Evolutionary conservation across 495 filamentous ascomycete species (phyloP).

Genomic region (Penicillium coprophilum): DNA sequence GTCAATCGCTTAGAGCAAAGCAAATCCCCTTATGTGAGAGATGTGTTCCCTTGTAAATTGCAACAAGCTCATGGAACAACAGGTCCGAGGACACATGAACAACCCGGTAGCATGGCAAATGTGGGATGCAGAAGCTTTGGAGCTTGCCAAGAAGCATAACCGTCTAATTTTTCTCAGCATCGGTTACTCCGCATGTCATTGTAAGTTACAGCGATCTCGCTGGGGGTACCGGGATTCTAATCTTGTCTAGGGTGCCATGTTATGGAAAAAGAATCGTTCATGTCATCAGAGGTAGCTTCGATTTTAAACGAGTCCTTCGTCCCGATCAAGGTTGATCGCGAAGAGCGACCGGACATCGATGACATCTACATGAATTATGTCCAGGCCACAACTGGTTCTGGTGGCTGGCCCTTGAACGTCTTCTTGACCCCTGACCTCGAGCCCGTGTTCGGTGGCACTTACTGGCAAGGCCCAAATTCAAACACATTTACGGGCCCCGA

Average conservation of each 20-base stretch:
- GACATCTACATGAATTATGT: conserved; percentile 99
- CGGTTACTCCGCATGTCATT: conserved; percentile 94
- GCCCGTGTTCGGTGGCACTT: conserved; percentile 94
- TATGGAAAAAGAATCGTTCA: conserved; percentile 93
- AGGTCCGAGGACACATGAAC: conserved; percentile 76
- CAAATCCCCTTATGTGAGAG: conserved; percentile 71
- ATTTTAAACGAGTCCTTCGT: conserved; percentile 87
- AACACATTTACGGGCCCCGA: conserved; percentile 50
- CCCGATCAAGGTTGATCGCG: conserved; percentile 89
- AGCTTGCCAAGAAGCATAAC: conserved; percentile 74
- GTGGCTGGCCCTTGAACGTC: conserved; percentile 95
- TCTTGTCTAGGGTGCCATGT: conserved; percentile 72
- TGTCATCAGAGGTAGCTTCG: conserved; percentile 72
- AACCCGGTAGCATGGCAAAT: conserved; percentile 94
- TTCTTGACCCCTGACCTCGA: conserved; percentile 92
- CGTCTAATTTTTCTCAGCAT: conserved; percentile 91
- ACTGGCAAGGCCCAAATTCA: conserved; percentile 81
- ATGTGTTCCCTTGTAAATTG: not conserved
- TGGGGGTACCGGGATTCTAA: conserved; percentile 12
- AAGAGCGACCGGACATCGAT: conserved; percentile 94
- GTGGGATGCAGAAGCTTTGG: conserved; percentile 75
- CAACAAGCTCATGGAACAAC: conserved; percentile 15
- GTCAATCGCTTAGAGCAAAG: conserved; percentile 72
- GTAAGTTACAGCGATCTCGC: conserved; percentile 46
- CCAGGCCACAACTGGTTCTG: conserved; percentile 86